These are phyloP conservation scores for Claviceps fusiformis DNA, from an alignment of 2,329 filamentous ascomycete genomes.

Conservation along the genomic window DNA sequence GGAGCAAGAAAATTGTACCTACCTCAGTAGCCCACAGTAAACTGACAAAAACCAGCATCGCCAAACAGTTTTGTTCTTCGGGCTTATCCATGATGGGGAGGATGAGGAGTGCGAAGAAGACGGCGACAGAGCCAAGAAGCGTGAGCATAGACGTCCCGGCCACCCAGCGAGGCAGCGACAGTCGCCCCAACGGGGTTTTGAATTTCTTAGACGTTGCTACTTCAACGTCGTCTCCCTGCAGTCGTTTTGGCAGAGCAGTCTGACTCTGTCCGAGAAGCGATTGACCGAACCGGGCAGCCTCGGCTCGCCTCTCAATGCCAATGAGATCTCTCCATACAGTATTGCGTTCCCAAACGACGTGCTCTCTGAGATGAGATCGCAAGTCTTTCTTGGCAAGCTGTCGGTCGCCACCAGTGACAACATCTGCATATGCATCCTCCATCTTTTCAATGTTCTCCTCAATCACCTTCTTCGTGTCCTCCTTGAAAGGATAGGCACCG, in stretches of 20 bases:
- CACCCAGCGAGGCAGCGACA: slow-evolving; percentile 68
- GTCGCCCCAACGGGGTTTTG: slow-evolving; percentile 63
- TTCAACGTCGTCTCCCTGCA: slow-evolving; percentile 75
- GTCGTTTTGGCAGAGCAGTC: slow-evolving; percentile 51
- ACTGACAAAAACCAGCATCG: slow-evolving; percentile 86
- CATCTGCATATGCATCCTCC: slow-evolving; percentile 65
- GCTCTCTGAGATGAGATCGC: slow-evolving; percentile 80
- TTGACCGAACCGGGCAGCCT: slow-evolving; percentile 82
- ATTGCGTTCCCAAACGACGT: slow-evolving; percentile 97
- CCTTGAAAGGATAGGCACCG: slow-evolving; percentile 67
- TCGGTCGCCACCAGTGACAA: slow-evolving; percentile 72
- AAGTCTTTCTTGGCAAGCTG: slow-evolving; percentile 70
- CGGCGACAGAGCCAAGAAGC: slow-evolving; percentile 52
- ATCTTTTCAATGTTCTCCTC: slow-evolving; percentile 60
- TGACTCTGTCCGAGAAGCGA: slow-evolving; percentile 66
- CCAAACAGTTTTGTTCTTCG: slow-evolving; percentile 92
- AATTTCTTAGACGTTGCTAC: slow-evolving; percentile 51
- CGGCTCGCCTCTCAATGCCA: slow-evolving; percentile 86
- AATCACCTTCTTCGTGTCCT: slow-evolving; percentile 55
- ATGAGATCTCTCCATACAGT: slow-evolving; percentile 99
- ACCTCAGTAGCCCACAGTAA: slow-evolving; percentile 94
- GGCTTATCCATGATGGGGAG: slow-evolving; percentile 72
- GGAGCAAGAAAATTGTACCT: slow-evolving; percentile 10
- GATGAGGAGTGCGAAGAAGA: slow-evolving; percentile 63
- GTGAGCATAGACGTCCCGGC: slow-evolving; percentile 70